Base-by-base conservation (phyloP, 1,284 basidiomycete genomes). In the Marasmius sp. region DNA sequence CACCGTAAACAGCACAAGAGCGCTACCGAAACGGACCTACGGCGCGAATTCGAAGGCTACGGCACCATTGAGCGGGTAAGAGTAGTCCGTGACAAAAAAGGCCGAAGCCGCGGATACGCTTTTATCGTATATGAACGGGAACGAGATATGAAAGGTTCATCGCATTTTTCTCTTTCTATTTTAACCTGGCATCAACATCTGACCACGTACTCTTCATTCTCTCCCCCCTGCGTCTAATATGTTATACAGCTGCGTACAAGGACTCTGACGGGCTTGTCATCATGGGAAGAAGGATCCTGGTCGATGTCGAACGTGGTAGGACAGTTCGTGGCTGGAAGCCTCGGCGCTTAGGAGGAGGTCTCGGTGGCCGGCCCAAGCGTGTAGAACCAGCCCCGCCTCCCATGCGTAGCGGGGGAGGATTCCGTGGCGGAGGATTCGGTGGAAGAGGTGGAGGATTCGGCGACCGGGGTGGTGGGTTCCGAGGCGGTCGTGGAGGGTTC, bases 321-420 rank as follows among this genome's bases (percentile, higher is more conserved):
- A 99, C 97, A 1, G 97, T 99, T 34, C 90, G 97, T 65, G 97
- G 95, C 7, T 99, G 97, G 97, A 98, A 98, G 73, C 97, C 97
- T 6, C 91, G 93, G 63, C 87, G 95, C 61, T 80, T 99, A 0
- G 97, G 97, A 27, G 97, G 97, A 16, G 97, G 97, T 0, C 83
- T 99, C 27, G 97, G 97, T 20, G 97, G 97, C 12, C 84, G 93
- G 58, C 92, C 94, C n/a, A 97, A 97, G 75, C 91, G 92, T 4
- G 85, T 88, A 7, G 87, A 88, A 63, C 78, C 85, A 8, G 77
- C 77, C 72, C 76, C 10, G 66, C 68, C 37, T 61, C 52, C 68
- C 75, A 7, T 74, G 33, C 75, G 75, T 16, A 74, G 76, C 41
- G 70, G 75, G 9, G 68, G 79, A 20, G 80, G 81, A 38, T 78